These are phyloP conservation scores for Hericium alpestre DNA, from an alignment of 768 basidiomycete genomes.

Conservation along the genomic window DNA sequence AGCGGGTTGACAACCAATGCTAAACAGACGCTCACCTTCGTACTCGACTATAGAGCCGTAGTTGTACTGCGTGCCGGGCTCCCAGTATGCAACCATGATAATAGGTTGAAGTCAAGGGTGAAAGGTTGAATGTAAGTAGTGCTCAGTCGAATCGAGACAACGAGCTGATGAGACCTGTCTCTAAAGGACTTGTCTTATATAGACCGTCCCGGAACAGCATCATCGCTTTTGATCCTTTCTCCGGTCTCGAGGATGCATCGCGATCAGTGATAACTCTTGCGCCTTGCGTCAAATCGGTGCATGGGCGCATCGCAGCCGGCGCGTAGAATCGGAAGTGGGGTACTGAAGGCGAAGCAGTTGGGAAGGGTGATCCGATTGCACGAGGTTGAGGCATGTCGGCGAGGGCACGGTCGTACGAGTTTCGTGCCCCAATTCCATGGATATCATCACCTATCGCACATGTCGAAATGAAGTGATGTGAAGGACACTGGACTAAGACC, in stretches of 20 bases:
- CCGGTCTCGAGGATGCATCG: not conserved
- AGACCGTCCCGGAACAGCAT: not conserved
- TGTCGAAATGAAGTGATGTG: too few species aligned
- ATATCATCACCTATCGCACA: too few species aligned
- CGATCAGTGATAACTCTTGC: not conserved
- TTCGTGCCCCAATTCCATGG: too few species aligned
- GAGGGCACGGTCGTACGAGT: too few species aligned
- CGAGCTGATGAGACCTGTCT: not conserved
- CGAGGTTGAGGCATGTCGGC: too few species aligned
- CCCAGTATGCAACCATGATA: slow-evolving; percentile 41
- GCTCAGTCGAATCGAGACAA: not conserved
- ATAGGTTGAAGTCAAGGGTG: not conserved
- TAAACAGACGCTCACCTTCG: slow-evolving; percentile 29
- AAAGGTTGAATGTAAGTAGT: not conserved
- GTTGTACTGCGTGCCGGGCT: slow-evolving; percentile 54
- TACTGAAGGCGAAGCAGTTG: too few species aligned
- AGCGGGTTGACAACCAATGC: not conserved
- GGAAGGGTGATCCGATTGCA: too few species aligned
- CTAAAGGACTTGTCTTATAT: not conserved
- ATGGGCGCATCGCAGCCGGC: too few species aligned
- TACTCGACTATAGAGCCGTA: slow-evolving; percentile 43
- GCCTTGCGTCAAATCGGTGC: too few species aligned
- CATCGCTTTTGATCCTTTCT: not conserved
- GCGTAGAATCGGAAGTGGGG: too few species aligned
- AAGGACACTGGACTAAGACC: too few species aligned